Percentiles rank a stretch among this genome's conserved stretches.
These are phyloP conservation scores for Neurospora sp. DNA, from an alignment of 495 filamentous ascomycete species.

Conservation along the genomic window DNA sequence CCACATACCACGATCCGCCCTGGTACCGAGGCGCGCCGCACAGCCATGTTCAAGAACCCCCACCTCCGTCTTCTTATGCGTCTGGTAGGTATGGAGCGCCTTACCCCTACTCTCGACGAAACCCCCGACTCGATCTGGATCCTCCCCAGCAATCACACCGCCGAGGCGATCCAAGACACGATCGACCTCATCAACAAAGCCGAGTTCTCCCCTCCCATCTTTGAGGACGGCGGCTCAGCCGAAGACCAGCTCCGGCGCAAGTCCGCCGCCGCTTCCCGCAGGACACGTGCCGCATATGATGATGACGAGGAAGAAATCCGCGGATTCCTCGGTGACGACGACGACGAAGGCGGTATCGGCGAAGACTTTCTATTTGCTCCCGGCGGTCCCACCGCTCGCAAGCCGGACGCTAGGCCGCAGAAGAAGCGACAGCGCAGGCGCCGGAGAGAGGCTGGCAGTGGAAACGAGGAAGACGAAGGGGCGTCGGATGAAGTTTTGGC, in stretches of 20 bases:
- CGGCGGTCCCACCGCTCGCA: conserved; percentile 49
- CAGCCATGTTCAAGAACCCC: conserved; percentile 79
- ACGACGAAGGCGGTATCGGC: conserved; percentile 49
- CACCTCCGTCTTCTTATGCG: conserved; percentile 81
- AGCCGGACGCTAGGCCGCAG: conserved; percentile 25
- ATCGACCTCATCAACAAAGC: conserved; percentile 54
- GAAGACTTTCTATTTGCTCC: conserved; percentile 52
- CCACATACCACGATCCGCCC: conserved; percentile 48
- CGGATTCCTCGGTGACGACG: conserved; percentile 45
- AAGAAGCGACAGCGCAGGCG: conserved; percentile 35
- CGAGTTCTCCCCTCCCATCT: conserved; percentile 60
- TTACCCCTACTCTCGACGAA: conserved; percentile 56
- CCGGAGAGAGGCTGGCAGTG: conserved; percentile 32
- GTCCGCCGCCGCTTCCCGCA: conserved; percentile 27
- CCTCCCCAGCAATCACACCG: conserved; percentile 55
- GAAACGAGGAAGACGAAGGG: conserved; percentile 40
- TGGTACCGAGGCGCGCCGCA: conserved; percentile 55
- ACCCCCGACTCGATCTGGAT: conserved; percentile 65
- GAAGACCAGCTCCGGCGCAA: conserved; percentile 68
- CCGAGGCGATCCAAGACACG: conserved; percentile 51
- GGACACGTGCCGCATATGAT: conserved; percentile 45
- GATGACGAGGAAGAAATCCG: conserved; percentile 49
- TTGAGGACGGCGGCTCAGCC: conserved; percentile 60
- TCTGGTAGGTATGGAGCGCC: conserved; percentile 58
- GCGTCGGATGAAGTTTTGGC: conserved; percentile 28